Evolutionary conservation across 129 eudicot species (phyloP).

Genomic region (Saposhnikovia divaricata): DNA sequence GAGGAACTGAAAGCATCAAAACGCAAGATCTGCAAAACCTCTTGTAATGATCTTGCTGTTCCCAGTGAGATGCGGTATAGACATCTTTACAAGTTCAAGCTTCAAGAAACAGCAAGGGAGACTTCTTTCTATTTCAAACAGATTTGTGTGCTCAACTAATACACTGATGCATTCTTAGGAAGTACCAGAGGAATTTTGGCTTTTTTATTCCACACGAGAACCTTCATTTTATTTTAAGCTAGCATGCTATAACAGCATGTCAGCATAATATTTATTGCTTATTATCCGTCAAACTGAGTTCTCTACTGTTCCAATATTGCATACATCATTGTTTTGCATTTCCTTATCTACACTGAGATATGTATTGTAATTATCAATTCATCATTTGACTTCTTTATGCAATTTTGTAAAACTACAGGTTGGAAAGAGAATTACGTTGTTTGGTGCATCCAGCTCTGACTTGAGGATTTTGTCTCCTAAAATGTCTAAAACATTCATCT

Average conservation of each 20-base stretch:
- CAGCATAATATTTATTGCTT: not conserved
- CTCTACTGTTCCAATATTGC: not conserved
- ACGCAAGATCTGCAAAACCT: not conserved
- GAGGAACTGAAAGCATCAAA: not conserved
- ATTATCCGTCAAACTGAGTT: not conserved
- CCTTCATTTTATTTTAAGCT: not conserved
- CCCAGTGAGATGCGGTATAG: not conserved
- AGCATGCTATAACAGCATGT: not conserved
- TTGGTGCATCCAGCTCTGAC: constrained; percentile 70
- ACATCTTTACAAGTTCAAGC: not conserved
- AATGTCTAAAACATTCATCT: constrained; percentile 70
- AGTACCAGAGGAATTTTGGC: not conserved
- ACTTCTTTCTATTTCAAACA: not conserved
- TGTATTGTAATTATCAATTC: not conserved
- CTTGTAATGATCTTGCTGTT: not conserved
- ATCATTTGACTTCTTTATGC: not conserved
- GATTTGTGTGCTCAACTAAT: not conserved
- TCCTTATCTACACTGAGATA: not conserved
- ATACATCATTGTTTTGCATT: not conserved
- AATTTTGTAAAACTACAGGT: not conserved
- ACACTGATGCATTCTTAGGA: not conserved
- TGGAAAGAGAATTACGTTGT: constrained; percentile 54
- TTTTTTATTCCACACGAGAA: not conserved
- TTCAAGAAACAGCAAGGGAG: not conserved
- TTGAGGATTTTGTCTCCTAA: constrained; percentile 76